Evolutionary conservation across 768 basidiomycete species (phyloP), one percentile per base, ranked within the genome.

Genomic region (Pseudohyphozyma bogoriensis): DNA sequence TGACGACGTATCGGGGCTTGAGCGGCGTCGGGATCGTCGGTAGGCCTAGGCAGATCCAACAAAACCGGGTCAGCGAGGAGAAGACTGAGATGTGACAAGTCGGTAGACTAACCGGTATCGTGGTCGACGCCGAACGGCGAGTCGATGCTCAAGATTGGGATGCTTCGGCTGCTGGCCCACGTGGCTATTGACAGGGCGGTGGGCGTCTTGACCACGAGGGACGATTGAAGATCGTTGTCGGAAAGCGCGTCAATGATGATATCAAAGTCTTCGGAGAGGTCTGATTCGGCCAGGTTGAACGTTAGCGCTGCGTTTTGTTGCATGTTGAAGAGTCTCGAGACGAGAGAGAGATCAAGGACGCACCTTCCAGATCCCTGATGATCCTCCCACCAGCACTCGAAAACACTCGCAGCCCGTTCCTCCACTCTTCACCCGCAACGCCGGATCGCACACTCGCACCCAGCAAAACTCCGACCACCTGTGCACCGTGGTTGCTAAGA

Each of bases 191-290:
- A 32, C 6, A 51, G 31, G 33, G 35, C 50, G 22, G 32, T 35
- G 31, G 50, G 12, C 22, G 50, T n/a, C 33, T 51, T 51, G 5
- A 18, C 33, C 20, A 20, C 33, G 16, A 51, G 50, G 11, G 20
- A 18, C 22, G 33, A 16, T n/a, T 35, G 35, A 10, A 29, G 18
- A 18, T 49, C 47, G 47, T 49, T 49, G 50, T 51, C 50, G 12
- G 50, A 32, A n/a, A 51, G 35, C 5, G 50, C 50, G 50, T 51
- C 50, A n/a, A 51, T 37, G 50, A 51, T 20, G 22, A 51, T 20
- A n/a, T 51, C 50, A n/a, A n/a, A 51, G 15, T 51, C 31, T 10
- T 13, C n/a, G 9, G 31, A 20, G 32, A 26, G 47, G 20, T 42
- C 40, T 42, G 24, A 11, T 11, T 40, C 39, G 39, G 39, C 39